These are phyloP conservation scores for Syzygium syzygioides DNA, from an alignment of 441 rosid genomes.

Conservation along the genomic window DNA sequence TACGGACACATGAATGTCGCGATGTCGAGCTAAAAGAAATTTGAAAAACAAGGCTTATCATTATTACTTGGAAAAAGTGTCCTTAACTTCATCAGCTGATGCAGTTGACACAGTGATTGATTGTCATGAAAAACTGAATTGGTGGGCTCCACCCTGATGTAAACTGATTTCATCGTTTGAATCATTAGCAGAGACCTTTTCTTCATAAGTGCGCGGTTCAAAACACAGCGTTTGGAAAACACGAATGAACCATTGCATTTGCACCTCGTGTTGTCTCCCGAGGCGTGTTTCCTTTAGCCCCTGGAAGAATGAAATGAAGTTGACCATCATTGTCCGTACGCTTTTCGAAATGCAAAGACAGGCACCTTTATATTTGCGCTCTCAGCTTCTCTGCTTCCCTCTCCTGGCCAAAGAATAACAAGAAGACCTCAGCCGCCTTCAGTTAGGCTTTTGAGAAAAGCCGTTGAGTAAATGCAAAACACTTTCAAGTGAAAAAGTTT, in stretches of 20 bases:
- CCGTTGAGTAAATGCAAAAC: not conserved
- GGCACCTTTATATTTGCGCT: not conserved
- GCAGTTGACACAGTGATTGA: not conserved
- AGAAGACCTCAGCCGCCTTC: not conserved
- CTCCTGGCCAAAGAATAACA: not conserved
- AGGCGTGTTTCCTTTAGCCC: not conserved
- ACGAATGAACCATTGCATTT: not conserved
- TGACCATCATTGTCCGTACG: not conserved
- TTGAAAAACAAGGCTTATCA: not conserved
- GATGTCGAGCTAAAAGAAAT: slow-evolving; percentile 18
- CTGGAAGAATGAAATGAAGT: not conserved
- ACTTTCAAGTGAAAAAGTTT: not conserved
- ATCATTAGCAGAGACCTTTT: not conserved
- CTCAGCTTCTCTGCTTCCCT: not conserved
- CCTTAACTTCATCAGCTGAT: not conserved
- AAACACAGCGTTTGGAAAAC: not conserved
- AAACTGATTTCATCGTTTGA: not conserved
- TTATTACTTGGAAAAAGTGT: not conserved
- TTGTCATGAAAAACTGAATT: not conserved
- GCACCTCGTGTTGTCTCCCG: not conserved
- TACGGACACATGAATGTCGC: slow-evolving; percentile 49
- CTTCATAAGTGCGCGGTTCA: not conserved
- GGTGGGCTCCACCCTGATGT: not conserved
- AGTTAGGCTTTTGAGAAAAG: not conserved
- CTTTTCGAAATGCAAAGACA: not conserved